These are phyloP conservation scores for Blepharisma japonicum DNA, from an alignment of 73 alveolate genomes.

Conservation along the genomic window DNA sequence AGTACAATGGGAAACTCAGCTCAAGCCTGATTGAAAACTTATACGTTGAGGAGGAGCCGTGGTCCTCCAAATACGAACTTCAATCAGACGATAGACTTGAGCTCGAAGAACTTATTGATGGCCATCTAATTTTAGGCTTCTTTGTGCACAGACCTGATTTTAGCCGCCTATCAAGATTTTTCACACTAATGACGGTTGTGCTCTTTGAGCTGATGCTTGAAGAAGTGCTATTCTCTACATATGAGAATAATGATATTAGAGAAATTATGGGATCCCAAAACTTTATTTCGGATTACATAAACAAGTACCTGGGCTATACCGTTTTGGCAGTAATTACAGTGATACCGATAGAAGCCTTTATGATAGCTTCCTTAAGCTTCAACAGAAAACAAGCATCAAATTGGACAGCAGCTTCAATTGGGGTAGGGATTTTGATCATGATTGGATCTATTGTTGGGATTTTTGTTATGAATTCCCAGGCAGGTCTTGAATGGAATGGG, in stretches of 20 bases:
- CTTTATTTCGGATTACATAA: neutral
- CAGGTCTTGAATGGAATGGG: neutral
- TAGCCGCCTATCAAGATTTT: neutral
- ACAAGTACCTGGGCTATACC: slow-evolving; percentile 16
- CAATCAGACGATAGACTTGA: neutral
- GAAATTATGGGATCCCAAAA: neutral
- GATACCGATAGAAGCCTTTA: neutral
- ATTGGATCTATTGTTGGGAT: slow-evolving; percentile 5
- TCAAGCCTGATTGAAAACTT: neutral
- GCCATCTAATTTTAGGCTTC: slow-evolving; percentile 13
- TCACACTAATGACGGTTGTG: neutral
- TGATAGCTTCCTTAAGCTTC: neutral
- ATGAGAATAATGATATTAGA: neutral
- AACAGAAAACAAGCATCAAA: neutral
- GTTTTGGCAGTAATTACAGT: neutral
- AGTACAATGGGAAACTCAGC: too few species aligned
- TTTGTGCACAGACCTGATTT: neutral
- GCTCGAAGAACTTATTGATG: neutral
- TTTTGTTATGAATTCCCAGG: neutral
- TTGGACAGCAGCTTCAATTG: neutral
- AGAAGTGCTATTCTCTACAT: neutral
- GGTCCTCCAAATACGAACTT: neutral
- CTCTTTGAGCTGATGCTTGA: neutral
- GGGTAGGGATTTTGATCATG: neutral
- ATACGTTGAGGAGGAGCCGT: neutral